A percentile compares a stretch with the other conserved stretches of the same genome.
Conservation (phyloP, 768 basidiomycete genomes). For the Suillus clintonianus region DNA sequence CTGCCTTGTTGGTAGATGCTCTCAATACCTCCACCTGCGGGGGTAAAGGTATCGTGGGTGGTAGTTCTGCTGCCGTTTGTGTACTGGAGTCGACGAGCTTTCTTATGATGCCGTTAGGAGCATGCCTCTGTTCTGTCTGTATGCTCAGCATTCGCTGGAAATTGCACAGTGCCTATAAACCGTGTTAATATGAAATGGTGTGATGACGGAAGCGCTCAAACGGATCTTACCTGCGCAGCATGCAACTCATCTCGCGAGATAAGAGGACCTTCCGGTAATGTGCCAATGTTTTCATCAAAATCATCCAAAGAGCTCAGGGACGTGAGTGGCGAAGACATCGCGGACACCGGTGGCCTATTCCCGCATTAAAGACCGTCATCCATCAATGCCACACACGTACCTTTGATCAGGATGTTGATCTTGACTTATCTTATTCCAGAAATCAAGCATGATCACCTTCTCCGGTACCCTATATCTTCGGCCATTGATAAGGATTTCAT, state of each 20-base stretch:
- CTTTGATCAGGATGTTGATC: slow-evolving; percentile 41
- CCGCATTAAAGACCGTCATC: neutral
- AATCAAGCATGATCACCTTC: slow-evolving; percentile 87
- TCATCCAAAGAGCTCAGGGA: slow-evolving; percentile 75
- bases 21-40: slow-evolving; percentile 21
- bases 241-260: slow-evolving; percentile 51
- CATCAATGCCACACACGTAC: slow-evolving; percentile 34
- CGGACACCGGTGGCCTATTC: slow-evolving; percentile 35
- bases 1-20: slow-evolving; percentile 23
- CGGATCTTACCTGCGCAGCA: slow-evolving; percentile 55
- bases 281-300: slow-evolving; percentile 37
- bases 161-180: slow-evolving; percentile 41
- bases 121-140: slow-evolving; percentile 14
- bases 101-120: slow-evolving; percentile 7
- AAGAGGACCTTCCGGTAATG: slow-evolving; percentile 23
- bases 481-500: slow-evolving; percentile 86
- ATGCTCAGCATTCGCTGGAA: slow-evolving; percentile 27
- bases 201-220: slow-evolving; percentile 4
- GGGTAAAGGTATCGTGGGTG: slow-evolving; percentile 6
- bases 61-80: slow-evolving; percentile 29
- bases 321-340: slow-evolving; percentile 70
- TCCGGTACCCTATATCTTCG: slow-evolving; percentile 94
- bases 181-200: slow-evolving; percentile 11
- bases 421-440: slow-evolving; percentile 81
- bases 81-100: slow-evolving; percentile 22